These are phyloP conservation scores for Cicer cuneatum DNA, from an alignment of 306 rosid species.

Conservation along the genomic window DNA sequence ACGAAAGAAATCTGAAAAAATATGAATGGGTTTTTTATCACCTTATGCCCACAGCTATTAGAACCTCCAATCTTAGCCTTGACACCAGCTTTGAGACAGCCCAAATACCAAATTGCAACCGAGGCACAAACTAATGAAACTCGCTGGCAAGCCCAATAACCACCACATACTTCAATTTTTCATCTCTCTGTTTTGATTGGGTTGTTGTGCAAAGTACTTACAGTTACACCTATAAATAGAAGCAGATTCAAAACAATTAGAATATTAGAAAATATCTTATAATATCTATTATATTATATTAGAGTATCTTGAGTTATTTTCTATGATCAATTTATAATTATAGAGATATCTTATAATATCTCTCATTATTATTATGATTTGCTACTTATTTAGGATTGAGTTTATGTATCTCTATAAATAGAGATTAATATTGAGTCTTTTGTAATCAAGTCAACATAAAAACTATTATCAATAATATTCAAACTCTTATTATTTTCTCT, in stretches of 20 bases:
- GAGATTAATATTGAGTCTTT: no score
- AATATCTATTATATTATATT: no score
- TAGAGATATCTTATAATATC: no score
- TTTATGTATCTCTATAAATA: no score
- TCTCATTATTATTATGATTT: no score
- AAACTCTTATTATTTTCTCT: no score
- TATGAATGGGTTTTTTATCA: background rate
- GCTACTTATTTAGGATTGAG: no score
- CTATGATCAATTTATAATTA: no score
- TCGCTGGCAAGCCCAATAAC: background rate
- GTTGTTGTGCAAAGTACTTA: conserved; percentile 15
- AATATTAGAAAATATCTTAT: no score
- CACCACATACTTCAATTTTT: background rate
- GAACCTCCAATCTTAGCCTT: background rate
- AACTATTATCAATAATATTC: no score
- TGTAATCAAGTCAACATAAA: no score
- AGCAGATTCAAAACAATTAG: background rate
- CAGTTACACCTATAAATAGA: background rate
- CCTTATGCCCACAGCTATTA: background rate
- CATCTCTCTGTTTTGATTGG: background rate
- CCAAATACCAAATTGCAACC: background rate
- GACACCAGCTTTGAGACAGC: background rate
- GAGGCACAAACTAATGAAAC: background rate
- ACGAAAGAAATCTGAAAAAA: background rate
- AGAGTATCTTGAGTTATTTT: no score